Base-by-base conservation (phyloP, 1,284 basidiomycete genomes). In the Bjerkandera adusta region DNA sequence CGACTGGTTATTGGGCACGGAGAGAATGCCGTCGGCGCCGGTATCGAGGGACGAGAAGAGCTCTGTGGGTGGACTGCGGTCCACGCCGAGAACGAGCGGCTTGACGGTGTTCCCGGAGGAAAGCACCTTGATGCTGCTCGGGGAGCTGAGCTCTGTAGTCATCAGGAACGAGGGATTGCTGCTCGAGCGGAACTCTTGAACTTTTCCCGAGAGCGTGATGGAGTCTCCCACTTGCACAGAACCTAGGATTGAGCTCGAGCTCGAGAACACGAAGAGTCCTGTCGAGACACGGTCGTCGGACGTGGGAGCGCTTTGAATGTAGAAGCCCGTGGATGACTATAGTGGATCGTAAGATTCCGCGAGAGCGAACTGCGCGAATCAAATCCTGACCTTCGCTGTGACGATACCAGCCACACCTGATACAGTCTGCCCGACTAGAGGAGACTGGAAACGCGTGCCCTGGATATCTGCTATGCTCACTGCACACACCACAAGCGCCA, bases 51-150 rank as follows among this genome's bases (percentile, higher is more conserved):
- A 59, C 21, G 73, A 76, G 29, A 79, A 63, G 12, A 63, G 54
- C 45, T 73, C 65, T 5, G 77, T 81, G 0, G 80, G 80, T 2
- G 81, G 81, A 21, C 57, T 68, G 45, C 77, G 68, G 55, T 78
- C 75, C 35, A 61, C 60, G 6, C 79, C 80, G 26, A 84, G 70
- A 15, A 80, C 58, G 30, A 71, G 47, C 7, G 79, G 75, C 0
- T 60, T 64, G 32, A 81, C 61, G 0, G 68, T 61, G 57, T 81
- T 76, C 51, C 69, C 68, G 5, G 69, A 65, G 0, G 79, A 80
- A 12, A 75, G 51, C 4, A 78, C 65, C 12, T 36, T 38, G 55
- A 84, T 75, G 56, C 72, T 68, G 22, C 68, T 63, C 0, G 79
- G 79, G 12, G 66, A 71, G 2, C 55, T 57, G 33, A 84, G 60